phyloP scores from a whole-genome alignment of 352 stramenopile genomes.

The Aphanomyces euteiches region DNA sequence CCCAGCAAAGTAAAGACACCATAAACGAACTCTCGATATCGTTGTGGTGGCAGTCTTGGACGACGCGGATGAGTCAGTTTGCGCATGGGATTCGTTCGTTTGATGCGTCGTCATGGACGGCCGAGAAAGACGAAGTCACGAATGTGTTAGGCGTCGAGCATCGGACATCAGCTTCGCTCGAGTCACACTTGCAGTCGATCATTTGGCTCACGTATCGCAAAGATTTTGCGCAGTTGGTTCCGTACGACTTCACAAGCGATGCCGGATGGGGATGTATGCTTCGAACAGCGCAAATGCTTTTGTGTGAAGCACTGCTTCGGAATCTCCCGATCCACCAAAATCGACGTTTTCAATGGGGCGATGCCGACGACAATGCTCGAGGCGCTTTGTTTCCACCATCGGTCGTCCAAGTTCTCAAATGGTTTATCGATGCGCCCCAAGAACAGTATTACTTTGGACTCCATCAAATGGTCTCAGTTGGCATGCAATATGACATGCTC shows the following conservation, averaged over 20 bases:
- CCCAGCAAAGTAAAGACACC: slow-evolving; percentile 4
- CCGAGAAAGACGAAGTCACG: slow-evolving; percentile 39
- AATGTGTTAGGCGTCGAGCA: slow-evolving; percentile 53
- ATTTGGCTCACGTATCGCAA: slow-evolving; percentile 89
- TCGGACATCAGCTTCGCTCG: slow-evolving; percentile 21
- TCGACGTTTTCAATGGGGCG: slow-evolving; percentile 37
- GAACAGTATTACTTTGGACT: slow-evolving; percentile 78
- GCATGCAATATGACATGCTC: slow-evolving; percentile 88
- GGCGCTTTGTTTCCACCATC: slow-evolving; percentile 38
- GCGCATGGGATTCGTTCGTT: slow-evolving; percentile 75
- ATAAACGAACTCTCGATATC: slow-evolving; percentile 28
- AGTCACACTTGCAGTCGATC: slow-evolving; percentile 51
- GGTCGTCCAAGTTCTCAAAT: slow-evolving; percentile 65
- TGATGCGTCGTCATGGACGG: slow-evolving; percentile 42
- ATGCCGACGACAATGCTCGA: slow-evolving; percentile 38
- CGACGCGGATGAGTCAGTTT: slow-evolving; percentile 64
- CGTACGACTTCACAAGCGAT: slow-evolving; percentile 88
- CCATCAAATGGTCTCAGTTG: slow-evolving; percentile 89
- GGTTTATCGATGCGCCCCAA: slow-evolving; percentile 82
- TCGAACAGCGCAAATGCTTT: slow-evolving; percentile 92
- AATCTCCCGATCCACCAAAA: slow-evolving; percentile 49
- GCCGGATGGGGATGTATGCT: slow-evolving; percentile 96
- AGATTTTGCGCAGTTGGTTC: slow-evolving; percentile 81
- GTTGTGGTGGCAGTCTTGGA: slow-evolving; percentile 28
- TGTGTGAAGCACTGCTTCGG: slow-evolving; percentile 85